These are phyloP conservation scores for Dactylellina sp. DNA, from an alignment of 2,329 filamentous ascomycete genomes.

Conservation along the genomic window DNA sequence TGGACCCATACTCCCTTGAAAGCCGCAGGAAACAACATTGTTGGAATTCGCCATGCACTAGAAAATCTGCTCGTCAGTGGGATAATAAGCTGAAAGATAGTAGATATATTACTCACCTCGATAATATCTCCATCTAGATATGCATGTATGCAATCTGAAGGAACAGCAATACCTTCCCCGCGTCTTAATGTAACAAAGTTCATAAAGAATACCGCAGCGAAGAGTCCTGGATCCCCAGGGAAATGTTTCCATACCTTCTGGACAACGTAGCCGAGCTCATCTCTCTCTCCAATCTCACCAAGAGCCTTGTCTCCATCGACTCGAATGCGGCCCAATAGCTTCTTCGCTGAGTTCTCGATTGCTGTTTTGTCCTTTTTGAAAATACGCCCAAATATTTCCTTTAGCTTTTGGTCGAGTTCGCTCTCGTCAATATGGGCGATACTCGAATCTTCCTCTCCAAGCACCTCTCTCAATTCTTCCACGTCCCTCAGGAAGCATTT, in stretches of 20 bases:
- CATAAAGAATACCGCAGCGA: slow-evolving; percentile 34
- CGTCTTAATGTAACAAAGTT: slow-evolving; percentile 26
- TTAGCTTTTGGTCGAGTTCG: background rate
- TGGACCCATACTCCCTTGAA: background rate
- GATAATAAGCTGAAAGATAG: background rate
- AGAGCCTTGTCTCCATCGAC: slow-evolving; percentile 26
- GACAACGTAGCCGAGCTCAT: slow-evolving; percentile 27
- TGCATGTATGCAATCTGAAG: slow-evolving; percentile 23
- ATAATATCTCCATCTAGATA: slow-evolving; percentile 39
- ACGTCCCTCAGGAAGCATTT: slow-evolving; percentile 35
- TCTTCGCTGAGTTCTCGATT: slow-evolving; percentile 18
- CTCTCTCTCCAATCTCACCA: slow-evolving; percentile 33
- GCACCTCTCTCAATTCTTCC: slow-evolving; percentile 23
- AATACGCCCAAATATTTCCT: slow-evolving; percentile 21
- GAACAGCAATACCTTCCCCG: slow-evolving; percentile 30
- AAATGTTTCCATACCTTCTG: slow-evolving; percentile 34
- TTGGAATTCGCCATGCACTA: slow-evolving; percentile 32
- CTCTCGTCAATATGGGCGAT: slow-evolving; percentile 2
- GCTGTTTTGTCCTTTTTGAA: slow-evolving; percentile 29
- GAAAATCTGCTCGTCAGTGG: background rate
- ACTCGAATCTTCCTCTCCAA: slow-evolving; percentile 7
- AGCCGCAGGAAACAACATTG: slow-evolving; percentile 1
- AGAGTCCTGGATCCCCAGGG: slow-evolving; percentile 33
- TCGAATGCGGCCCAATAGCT: slow-evolving; percentile 22
- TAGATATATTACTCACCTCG: slow-evolving; percentile 22